Base-by-base conservation (phyloP, 169 alveolate species). In the Eimeria maxima region DNA sequence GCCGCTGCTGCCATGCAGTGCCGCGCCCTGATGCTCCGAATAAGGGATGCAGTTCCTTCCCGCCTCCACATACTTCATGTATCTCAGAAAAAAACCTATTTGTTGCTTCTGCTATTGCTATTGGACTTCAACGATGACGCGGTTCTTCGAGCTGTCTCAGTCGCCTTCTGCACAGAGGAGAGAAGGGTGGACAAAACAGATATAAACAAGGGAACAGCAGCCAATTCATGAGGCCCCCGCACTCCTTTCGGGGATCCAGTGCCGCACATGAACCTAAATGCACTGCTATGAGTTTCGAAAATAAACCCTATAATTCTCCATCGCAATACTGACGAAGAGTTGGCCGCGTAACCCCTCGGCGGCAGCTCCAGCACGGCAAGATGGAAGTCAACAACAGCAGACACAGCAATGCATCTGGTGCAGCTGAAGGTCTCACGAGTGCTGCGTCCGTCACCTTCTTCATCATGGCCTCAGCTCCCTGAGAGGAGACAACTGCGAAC, bases 401-500 rank as follows among this genome's bases (percentile, higher is more conserved):
- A 18, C 10, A 27, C 80, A 29, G 50, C 10, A 10, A 10, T 22
- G 20, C 83, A 73, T 38, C 14, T 14, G 24, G 14, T 80, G 27
- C 42, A 45, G 69, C 27, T 65, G 69, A 47, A n/a, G 71, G 14
- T 16, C 93, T 63, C 50, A 87, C 93, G 44, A 87, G 20, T 87
- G 93, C 93, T 87, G 93, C 80, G 27, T 42, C 53, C n/a, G 95
- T 18, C 69, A 78, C 95, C 22, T 33, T 81, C 47, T 24, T 67
- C 67, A 57, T 50, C 53, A 78, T 57, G 2, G 42, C 95, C 73
- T 47, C 92, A 7, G 95, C 95, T 2, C 63, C 47, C 92, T 73
- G 76, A 10, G 95, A 92, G 14, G 92, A 78, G 16, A 42, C 84
- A 20, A 78, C 95, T 33, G 95, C 95, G 45, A 92, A 92, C 44